A percentile compares a stretch with the other conserved stretches of the same genome.
Conservation (phyloP, 345 rosid species). For the Bruguiera gymnorhiza region DNA sequence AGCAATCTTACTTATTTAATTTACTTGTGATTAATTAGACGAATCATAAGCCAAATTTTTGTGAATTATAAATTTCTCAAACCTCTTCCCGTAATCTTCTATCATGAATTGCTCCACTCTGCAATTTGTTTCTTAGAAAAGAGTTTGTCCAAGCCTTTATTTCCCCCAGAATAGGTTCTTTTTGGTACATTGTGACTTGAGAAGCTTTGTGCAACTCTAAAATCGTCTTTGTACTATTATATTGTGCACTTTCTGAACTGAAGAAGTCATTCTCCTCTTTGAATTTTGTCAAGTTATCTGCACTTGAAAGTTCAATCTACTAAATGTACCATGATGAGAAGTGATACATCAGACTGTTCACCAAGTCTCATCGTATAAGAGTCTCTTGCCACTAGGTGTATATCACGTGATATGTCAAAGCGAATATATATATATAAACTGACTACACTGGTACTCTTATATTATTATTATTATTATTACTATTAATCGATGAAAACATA, state of each 20-base stretch:
- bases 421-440: not conserved
- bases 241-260: not conserved
- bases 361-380: no score
- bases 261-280: conserved; percentile 1
- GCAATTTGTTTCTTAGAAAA: not conserved
- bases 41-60: not conserved
- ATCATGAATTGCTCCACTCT: not conserved
- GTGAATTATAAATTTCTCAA: not conserved
- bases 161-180: conserved; percentile 11
- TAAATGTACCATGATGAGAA: not conserved
- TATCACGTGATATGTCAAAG: no score
- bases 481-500: not conserved
- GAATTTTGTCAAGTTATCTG: conserved; percentile 4
- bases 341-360: no score
- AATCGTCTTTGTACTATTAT: not conserved
- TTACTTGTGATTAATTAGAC: not conserved
- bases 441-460: no score
- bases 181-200: conserved; percentile 9
- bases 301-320: not conserved
- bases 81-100: conserved; percentile 1
- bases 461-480: no score
- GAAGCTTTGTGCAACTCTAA: conserved; percentile 21
- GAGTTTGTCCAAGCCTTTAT: conserved; percentile 10
- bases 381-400: no score
- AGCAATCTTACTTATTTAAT: not conserved